A percentile compares a stretch with the other conserved stretches of the same genome.
Conservation (phyloP, 2,329 filamentous ascomycete species). For the Rutstroemia sydowiana region DNA sequence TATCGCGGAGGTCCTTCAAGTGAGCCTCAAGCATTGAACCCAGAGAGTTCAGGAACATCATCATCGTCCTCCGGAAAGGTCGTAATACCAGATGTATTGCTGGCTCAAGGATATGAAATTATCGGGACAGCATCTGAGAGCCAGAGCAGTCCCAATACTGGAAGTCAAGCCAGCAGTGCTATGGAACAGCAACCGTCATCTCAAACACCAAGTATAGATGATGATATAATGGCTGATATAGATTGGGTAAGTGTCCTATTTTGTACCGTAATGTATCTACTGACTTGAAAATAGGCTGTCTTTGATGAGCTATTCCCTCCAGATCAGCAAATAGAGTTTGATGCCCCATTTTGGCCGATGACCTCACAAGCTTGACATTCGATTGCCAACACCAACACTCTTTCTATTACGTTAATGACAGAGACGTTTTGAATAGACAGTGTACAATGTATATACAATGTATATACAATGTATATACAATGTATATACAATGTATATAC, state of each 20-base stretch:
- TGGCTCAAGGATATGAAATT: not conserved
- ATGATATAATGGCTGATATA: conserved; percentile 45
- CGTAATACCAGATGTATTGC: not conserved
- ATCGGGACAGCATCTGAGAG: not conserved
- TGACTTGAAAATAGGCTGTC: conserved; percentile 18
- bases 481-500: no score
- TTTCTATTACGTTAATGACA: not conserved
- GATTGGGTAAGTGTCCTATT: conserved; percentile 51
- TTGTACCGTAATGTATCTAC: not conserved
- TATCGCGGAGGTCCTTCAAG: not conserved
- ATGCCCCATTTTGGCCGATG: not conserved
- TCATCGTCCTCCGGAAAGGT: not conserved
- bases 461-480: no score
- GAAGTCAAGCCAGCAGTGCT: not conserved
- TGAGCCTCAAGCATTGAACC: not conserved
- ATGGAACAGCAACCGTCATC: not conserved
- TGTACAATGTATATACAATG: no score
- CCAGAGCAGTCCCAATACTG: not conserved
- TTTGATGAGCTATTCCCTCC: conserved; percentile 29
- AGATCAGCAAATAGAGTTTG: conserved; percentile 15
- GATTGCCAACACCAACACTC: not conserved
- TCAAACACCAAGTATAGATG: conserved; percentile 5
- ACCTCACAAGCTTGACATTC: not conserved
- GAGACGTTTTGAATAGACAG: no score
- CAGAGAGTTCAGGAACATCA: not conserved